Conservation (phyloP, 768 basidiomycete genomes). For the Fibroporia radiculosa region DNA sequence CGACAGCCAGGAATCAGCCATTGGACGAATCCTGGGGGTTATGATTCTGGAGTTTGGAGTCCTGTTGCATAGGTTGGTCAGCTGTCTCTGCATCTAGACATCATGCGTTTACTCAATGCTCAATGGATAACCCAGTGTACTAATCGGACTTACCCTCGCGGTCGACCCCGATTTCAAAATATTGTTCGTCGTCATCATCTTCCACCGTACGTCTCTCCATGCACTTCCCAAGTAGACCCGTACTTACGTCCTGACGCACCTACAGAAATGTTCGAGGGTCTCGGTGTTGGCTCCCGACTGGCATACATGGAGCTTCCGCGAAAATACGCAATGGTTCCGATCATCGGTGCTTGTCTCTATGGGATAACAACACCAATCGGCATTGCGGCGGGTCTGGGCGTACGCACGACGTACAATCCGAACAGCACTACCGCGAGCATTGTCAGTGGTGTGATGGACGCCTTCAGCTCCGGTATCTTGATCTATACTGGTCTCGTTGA, state of each 20-base stretch:
- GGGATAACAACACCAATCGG: constrained; percentile 77
- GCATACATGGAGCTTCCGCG: constrained; percentile 62
- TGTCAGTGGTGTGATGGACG: constrained; percentile 80
- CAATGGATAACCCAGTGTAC: constrained; percentile 38
- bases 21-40: constrained; percentile 77
- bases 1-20: too few relatives aligned
- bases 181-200: constrained; percentile 85
- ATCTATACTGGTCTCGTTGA: constrained; percentile 85
- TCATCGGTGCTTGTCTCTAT: constrained; percentile 55
- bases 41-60: constrained; percentile 95
- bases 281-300: constrained; percentile 87
- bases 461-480: constrained; percentile 81
- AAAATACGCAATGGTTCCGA: constrained; percentile 48
- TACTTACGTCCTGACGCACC: not conserved
- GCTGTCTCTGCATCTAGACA: too few relatives aligned
- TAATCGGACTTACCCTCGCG: constrained; percentile 90
- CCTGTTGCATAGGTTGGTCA: constrained; percentile 60
- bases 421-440: constrained; percentile 66
- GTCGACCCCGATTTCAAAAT: constrained; percentile 74
- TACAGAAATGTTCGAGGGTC: constrained; percentile 89
- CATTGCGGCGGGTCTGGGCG: constrained; percentile 76
- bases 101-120: not conserved
- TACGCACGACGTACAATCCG: constrained; percentile 76
- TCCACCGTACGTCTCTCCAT: constrained; percentile 66
- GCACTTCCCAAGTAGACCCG: not conserved